Evolutionary conservation across 176 grass and related monocot species (phyloP).

Genomic region (Hordeum vulgare): DNA sequence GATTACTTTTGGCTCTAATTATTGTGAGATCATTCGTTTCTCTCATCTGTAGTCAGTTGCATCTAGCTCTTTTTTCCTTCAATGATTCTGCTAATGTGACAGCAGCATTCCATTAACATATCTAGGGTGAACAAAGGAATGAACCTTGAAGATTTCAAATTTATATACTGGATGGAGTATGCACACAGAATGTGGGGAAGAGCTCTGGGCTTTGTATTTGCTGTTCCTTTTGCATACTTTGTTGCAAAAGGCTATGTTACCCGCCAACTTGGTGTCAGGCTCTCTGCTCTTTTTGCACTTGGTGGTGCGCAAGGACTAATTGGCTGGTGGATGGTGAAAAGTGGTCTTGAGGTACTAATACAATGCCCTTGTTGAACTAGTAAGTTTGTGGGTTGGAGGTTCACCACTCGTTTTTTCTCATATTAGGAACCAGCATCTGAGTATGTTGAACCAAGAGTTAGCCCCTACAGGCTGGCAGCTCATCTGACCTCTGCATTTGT

Average conservation of each 20-base stretch:
- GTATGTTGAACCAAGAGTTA: slow-evolving; percentile 88
- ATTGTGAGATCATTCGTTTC: background rate
- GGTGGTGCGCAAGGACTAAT: slow-evolving; percentile 81
- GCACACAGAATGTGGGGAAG: slow-evolving; percentile 98
- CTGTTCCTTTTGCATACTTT: slow-evolving; percentile 79
- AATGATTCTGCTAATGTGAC: slow-evolving; percentile 24
- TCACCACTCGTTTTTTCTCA: slow-evolving; percentile 13
- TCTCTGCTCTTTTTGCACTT: slow-evolving; percentile 79
- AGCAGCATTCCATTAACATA: slow-evolving; percentile 19
- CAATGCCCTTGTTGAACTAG: background rate
- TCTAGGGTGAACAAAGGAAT: slow-evolving; percentile 88
- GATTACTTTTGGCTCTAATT: background rate
- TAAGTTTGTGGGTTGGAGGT: slow-evolving; percentile 9
- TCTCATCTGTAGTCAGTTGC: background rate
- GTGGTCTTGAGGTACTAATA: slow-evolving; percentile 82
- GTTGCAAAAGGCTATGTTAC: slow-evolving; percentile 89
- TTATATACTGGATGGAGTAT: slow-evolving; percentile 99
- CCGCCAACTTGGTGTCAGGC: slow-evolving; percentile 69
- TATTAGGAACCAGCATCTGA: slow-evolving; percentile 81
- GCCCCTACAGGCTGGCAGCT: slow-evolving; percentile 88
- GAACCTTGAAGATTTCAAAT: slow-evolving; percentile 92
- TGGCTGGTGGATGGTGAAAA: slow-evolving; percentile 99
- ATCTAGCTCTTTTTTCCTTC: background rate
- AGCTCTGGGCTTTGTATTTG: slow-evolving; percentile 76
- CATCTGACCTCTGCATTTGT: slow-evolving; percentile 93